A percentile compares a stretch with the other conserved stretches of the same genome.
These are phyloP conservation scores for Phalaenopsis aphrodite DNA, from an alignment of 106 monocot genomes.

Conservation along the genomic window DNA sequence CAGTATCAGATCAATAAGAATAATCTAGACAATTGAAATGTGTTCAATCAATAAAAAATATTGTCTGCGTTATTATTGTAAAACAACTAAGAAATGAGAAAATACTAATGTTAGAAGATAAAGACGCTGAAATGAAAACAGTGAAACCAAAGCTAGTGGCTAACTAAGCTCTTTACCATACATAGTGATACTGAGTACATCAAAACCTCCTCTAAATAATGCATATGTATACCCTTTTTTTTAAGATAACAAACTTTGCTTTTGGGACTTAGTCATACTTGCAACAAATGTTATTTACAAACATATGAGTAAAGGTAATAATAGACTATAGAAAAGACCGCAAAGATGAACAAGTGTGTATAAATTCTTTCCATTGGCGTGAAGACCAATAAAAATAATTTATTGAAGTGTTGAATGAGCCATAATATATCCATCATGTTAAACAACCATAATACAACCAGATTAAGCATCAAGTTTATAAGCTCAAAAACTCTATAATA, in stretches of 20 bases:
- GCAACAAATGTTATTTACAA: not conserved
- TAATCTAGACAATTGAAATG: slow-evolving; percentile 30
- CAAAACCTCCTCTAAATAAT: not conserved
- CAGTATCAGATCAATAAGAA: slow-evolving; percentile 90
- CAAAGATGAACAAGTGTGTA: not conserved
- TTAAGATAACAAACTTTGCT: not conserved
- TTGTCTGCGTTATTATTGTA: not conserved
- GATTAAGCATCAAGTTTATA: no score
- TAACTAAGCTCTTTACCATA: not conserved
- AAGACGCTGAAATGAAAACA: not conserved
- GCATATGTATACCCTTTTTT: not conserved
- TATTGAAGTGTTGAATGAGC: no score
- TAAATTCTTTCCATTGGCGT: not conserved
- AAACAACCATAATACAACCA: no score
- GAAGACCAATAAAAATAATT: no score
- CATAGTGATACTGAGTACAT: no score
- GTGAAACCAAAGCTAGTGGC: not conserved
- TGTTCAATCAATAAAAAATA: not conserved
- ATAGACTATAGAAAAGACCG: not conserved
- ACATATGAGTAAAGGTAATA: not conserved
- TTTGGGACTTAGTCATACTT: not conserved
- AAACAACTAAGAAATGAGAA: not conserved
- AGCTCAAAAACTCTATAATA: no score
- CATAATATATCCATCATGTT: no score
- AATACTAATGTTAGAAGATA: not conserved